phyloP scores from a whole-genome alignment of 139 green algal species.

The Tetraselmis chui region DNA sequence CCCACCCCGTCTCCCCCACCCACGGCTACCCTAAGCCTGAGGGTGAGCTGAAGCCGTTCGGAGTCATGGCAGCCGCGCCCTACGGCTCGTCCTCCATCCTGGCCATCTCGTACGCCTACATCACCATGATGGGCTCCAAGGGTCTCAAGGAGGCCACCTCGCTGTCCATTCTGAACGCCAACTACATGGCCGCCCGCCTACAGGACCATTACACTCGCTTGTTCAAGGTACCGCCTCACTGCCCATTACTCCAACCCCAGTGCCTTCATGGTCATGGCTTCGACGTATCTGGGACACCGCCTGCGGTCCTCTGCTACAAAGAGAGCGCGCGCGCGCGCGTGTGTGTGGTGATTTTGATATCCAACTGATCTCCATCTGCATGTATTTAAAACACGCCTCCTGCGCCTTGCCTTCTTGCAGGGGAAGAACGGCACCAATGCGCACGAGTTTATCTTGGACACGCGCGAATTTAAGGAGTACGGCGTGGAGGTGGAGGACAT shows the following conservation, averaged over 20 bases:
- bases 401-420: too few relatives aligned
- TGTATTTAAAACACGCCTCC: too few relatives aligned
- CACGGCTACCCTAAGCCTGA: conserved; percentile 1
- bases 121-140: conserved; percentile 93
- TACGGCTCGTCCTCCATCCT: conserved; percentile 95
- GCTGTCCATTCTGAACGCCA: conserved; percentile 89
- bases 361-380: too few relatives aligned
- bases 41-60: conserved; percentile 59
- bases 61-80: conserved; percentile 87
- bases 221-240: conserved; percentile 43
- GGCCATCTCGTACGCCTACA: conserved; percentile 97
- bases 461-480: conserved; percentile 75
- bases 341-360: too few relatives aligned
- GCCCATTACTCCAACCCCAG: too few relatives aligned
- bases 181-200: conserved; percentile 97
- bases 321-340: too few relatives aligned
- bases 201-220: conserved; percentile 75
- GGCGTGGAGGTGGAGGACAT: conserved; percentile 91
- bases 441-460: conserved; percentile 99
- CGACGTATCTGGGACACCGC: too few relatives aligned
- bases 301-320: not conserved
- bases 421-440: conserved; percentile 79
- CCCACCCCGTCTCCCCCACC: conserved; percentile 85
- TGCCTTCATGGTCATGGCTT: too few relatives aligned
- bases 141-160: conserved; percentile 79